phyloP scores from a whole-genome alignment of 2,329 filamentous ascomycete species.

The Pseudocercospora fuligena region DNA sequence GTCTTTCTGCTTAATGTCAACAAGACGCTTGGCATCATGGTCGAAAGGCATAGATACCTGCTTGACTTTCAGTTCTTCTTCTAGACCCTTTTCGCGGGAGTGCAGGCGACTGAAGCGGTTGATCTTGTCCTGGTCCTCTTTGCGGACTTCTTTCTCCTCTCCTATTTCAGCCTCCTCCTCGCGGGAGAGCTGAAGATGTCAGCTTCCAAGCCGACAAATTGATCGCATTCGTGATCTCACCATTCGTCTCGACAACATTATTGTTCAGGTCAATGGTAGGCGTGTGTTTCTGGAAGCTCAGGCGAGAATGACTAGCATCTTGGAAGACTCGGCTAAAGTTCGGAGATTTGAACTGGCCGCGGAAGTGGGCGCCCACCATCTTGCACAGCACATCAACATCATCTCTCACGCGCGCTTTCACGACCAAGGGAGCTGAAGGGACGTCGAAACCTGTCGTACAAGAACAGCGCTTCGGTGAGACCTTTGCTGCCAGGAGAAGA shows the following conservation, averaged over 20 bases:
- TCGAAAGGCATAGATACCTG: conserved; percentile 64
- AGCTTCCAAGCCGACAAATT: too few species aligned
- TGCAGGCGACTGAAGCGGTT: conserved; percentile 96
- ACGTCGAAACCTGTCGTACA: not conserved
- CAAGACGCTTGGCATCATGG: not conserved
- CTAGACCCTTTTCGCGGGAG: conserved; percentile 76
- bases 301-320: not conserved
- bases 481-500: not conserved
- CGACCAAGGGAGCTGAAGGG: not conserved
- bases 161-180: conserved; percentile 81
- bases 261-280: not conserved
- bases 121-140: conserved; percentile 98
- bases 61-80: conserved; percentile 81
- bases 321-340: not conserved
- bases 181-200: conserved; percentile 73
- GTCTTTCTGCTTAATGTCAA: conserved; percentile 73
- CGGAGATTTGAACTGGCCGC: not conserved
- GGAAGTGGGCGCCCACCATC: not conserved
- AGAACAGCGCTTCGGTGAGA: not conserved
- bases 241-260: conserved; percentile 25
- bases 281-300: not conserved
- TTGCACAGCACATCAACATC: not conserved
- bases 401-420: not conserved
- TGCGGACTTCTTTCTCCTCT: conserved; percentile 89
- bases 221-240: conserved; percentile 5